phyloP scores from a whole-genome alignment of 2,329 filamentous ascomycete genomes.

The Aspergillus sp. region DNA sequence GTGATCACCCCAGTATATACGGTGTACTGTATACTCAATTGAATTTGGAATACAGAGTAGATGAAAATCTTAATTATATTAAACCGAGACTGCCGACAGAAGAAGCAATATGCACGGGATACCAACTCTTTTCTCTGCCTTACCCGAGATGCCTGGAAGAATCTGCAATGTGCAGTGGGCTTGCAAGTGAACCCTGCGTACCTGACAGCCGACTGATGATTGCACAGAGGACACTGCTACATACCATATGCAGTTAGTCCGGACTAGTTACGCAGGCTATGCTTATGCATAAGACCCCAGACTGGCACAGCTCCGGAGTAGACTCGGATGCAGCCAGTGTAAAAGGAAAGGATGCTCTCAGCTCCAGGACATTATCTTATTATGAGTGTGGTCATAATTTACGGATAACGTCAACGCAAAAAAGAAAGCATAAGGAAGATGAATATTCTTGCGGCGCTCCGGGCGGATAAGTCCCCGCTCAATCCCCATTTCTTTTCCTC shows the following conservation, averaged over 20 bases:
- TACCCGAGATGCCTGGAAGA: not conserved
- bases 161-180: not conserved
- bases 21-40: not conserved
- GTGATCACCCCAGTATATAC: not conserved
- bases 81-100: not conserved
- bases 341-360: too few relatives aligned
- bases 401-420: not conserved
- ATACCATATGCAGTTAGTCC: too few relatives aligned
- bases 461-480: not conserved
- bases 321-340: too few relatives aligned
- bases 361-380: too few relatives aligned
- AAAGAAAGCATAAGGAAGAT: not conserved
- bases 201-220: not conserved
- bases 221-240: too few relatives aligned
- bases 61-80: not conserved
- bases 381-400: too few relatives aligned
- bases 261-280: too few relatives aligned
- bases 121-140: not conserved
- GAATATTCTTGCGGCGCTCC: not conserved
- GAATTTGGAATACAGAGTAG: not conserved
- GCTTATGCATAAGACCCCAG: too few relatives aligned
- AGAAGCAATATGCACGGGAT: not conserved
- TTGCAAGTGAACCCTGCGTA: not conserved
- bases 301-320: too few relatives aligned
- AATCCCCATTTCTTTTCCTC: too few relatives aligned